Base-by-base conservation (phyloP, 176 grass and related monocot genomes). In the Aegilops tauschii region DNA sequence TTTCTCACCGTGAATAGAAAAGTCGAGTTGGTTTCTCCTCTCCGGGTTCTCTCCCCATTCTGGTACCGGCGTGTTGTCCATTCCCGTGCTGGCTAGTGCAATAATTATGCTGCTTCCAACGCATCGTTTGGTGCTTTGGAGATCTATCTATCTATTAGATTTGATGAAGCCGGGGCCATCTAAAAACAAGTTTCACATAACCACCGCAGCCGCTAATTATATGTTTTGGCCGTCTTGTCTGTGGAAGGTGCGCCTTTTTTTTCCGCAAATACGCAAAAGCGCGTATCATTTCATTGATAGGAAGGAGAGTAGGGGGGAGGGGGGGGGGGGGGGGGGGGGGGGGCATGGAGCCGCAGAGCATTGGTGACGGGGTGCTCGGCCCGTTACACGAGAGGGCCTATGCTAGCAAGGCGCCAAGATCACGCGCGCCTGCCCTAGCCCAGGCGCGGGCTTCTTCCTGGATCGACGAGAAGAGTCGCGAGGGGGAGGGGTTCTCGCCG, bases 171-270 rank as follows among this genome's bases (percentile, higher is more conserved):
- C 20, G 17, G 50, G 23, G 50, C 75, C 4, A 77, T 50, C 25
- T 45, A 45, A 81, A 70, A 82, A 62, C 13, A 59, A 65, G 52
- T 7, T 54, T 49, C 68, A 59, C 73, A 71, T 73, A 83, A 86
- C 86, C 73, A 92, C 90, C 86, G 56, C 67, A 87, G 49, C 49
- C 50, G 65, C 61, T 67, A 50, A 21, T 64, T 34, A 39, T 77
- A 47, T 4, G 31, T 4, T 85, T 87, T 75, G 18, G 61, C 71
- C 34, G 91, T 90, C 84, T 61, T 77, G 21, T 74, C 68, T 1
- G 84, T n/a, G 76, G 81, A 87, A 87, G 91, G 80, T 25, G 23
- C 23, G 23, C 23, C 23, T 25, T 25, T 25, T 25, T 25, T 25
- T 25, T 25, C 23, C 0, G 23, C 23, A 25, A 25, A 25, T 25